Evolutionary conservation across 306 rosid genomes (phyloP).

Genomic region (Styphnolobium japonicum): DNA sequence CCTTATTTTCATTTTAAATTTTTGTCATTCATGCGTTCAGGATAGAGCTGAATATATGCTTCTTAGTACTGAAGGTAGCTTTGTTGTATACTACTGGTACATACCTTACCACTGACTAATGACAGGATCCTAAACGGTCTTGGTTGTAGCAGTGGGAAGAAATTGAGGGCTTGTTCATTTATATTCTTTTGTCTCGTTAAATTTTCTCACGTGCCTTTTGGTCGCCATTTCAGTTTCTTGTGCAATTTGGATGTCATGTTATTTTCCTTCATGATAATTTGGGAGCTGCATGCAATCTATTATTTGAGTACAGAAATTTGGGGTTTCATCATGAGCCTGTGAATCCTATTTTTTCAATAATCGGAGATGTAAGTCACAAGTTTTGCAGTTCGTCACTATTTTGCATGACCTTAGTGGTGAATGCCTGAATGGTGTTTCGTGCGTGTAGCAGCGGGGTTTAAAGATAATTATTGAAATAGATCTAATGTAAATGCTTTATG

Average conservation of each 20-base stretch:
- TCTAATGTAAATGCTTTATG: not conserved
- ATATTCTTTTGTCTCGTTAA: constrained; percentile 23
- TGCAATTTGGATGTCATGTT: not conserved
- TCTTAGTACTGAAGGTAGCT: constrained; percentile 37
- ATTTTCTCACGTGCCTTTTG: not conserved
- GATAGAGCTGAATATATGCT: constrained; percentile 32
- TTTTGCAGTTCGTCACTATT: not conserved
- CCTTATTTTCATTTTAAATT: constrained; percentile 8
- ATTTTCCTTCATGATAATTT: not conserved
- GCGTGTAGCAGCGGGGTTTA: not conserved
- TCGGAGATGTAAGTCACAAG: no score
- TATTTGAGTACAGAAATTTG: not conserved
- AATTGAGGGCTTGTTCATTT: constrained; percentile 28
- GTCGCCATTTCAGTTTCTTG: not conserved
- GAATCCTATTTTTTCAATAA: no score
- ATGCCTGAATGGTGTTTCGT: no score
- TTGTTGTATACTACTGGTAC: constrained; percentile 45
- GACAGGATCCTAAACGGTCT: constrained; percentile 27
- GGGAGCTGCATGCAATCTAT: not conserved
- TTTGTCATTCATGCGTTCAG: constrained; percentile 26
- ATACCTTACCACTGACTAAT: constrained; percentile 24
- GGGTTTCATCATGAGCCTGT: not conserved
- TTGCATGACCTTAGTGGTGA: not conserved
- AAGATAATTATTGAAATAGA: not conserved
- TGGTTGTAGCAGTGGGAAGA: constrained; percentile 36